Base-by-base conservation (phyloP, 139 green algal genomes). In the Desmodesmus armatus region DNA sequence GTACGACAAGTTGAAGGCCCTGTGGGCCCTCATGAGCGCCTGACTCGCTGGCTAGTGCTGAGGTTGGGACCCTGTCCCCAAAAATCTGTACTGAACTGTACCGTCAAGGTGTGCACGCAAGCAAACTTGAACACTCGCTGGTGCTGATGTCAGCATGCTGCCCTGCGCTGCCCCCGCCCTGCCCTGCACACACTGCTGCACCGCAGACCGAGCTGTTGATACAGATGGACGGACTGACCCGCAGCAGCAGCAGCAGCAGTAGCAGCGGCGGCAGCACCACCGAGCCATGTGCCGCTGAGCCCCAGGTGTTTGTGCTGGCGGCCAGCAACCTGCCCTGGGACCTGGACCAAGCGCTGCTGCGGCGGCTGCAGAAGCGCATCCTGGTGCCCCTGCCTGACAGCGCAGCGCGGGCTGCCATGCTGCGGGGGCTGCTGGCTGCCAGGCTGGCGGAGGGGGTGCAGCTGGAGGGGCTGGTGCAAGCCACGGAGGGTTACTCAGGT, bases 311-410 rank as follows among this genome's bases (percentile, higher is more conserved):
- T 78, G 89, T 95, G 39, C 87, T 95, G 51, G 96, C 95, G 0
- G 96, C 96, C 51, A 99, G 96, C 58, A 99, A 99, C 92, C 96
- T 97, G 84, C 96, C 96, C 2, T 98, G 96, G 96, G 94, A 99
- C 87, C 92, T 99, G 19, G 96, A 98, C 72, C 95, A 98, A 89
- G 96, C 96, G 11, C 90, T 99, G 88, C 84, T 94, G 69, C 88
- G 96, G 37, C 90, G 96, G 15, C 84, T 99, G 63, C 95, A 98
- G 90, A 99, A 99, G 92, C 93, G 96, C 53, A 95, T 99, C 43
- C 97, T 98, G 89, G 98, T 99, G 88, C 93, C 94, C 5, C 92
- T 99, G 80, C 96, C 96, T 17, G 89, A 75, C 6, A 9, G 60
- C 5, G 83, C 87, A 19, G 94, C 95, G 77, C 90, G 96, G 23